Percentiles rank a stretch among this genome's conserved stretches.
Evolutionary conservation across 352 stramenopile genomes (phyloP).

Genomic region (Phytophthora tubulina): DNA sequence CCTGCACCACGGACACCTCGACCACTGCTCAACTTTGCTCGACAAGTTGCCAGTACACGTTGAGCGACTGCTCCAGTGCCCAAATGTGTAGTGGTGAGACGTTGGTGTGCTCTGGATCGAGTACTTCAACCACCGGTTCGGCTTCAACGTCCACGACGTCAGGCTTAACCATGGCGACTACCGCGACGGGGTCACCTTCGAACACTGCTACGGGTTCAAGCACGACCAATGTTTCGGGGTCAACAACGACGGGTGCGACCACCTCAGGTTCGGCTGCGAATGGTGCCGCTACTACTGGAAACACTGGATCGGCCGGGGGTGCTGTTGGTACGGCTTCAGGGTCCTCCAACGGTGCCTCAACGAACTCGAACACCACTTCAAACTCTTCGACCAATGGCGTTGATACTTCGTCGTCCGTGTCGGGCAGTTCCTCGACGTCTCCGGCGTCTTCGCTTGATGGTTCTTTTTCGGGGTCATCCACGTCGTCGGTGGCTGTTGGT

Average conservation of each 20-base stretch:
- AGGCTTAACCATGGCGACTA: neutral
- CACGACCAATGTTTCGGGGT: conserved; percentile 6
- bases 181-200: neutral
- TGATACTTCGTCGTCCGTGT: conserved; percentile 5
- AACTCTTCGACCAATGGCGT: conserved; percentile 17
- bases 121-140: conserved; percentile 4
- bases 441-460: conserved; percentile 5
- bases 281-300: neutral
- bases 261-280: neutral
- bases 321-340: neutral
- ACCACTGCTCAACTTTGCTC: conserved; percentile 25
- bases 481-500: conserved; percentile 27
- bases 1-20: conserved; percentile 35
- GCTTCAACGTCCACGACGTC: conserved; percentile 2
- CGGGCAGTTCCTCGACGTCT: conserved; percentile 11
- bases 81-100: conserved; percentile 38
- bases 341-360: neutral
- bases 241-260: conserved; percentile 1
- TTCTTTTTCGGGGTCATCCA: conserved; percentile 12
- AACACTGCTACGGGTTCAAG: neutral
- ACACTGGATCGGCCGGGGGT: neutral
- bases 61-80: conserved; percentile 22
- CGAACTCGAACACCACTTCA: conserved; percentile 18
- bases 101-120: conserved; percentile 32
- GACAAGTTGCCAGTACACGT: conserved; percentile 33